A percentile compares a stretch with the other conserved stretches of the same genome.
Evolutionary conservation across 495 filamentous ascomycete genomes (phyloP).

Genomic region (Penicillium egyptiacum): DNA sequence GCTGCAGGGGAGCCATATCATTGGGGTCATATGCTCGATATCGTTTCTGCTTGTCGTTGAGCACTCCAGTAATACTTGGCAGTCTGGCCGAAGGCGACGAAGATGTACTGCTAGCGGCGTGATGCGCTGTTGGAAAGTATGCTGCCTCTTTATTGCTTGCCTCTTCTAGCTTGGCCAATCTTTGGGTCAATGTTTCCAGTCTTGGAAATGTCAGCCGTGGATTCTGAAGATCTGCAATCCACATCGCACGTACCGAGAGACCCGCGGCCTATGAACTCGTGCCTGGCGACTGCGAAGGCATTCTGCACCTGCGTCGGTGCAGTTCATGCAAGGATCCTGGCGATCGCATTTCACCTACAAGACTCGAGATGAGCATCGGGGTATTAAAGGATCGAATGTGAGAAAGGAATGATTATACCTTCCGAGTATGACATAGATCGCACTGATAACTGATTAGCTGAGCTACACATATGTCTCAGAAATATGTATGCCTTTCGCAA

Average conservation of each 20-base stretch:
- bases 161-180: slow-evolving; percentile 27
- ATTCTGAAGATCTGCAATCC: neutral
- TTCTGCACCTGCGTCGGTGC: slow-evolving; percentile 24
- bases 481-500: neutral
- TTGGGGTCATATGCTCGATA: neutral
- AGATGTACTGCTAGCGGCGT: slow-evolving; percentile 4
- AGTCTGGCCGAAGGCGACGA: slow-evolving; percentile 13
- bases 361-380: neutral
- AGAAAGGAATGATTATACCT: slow-evolving; percentile 15
- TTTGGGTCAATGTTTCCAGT: slow-evolving; percentile 23
- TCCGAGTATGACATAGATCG: slow-evolving; percentile 32
- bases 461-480: neutral
- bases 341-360: slow-evolving; percentile 36
- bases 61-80: neutral
- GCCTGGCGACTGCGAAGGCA: slow-evolving; percentile 28
- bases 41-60: slow-evolving; percentile 16
- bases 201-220: slow-evolving; percentile 12
- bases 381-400: neutral
- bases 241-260: slow-evolving; percentile 19
- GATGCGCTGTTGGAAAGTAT: slow-evolving; percentile 12
- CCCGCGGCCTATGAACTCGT: slow-evolving; percentile 27
- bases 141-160: slow-evolving; percentile 4
- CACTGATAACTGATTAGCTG: slow-evolving; percentile 21
- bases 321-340: slow-evolving; percentile 30
- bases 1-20: neutral